These are phyloP conservation scores for Chaetomium strumarium DNA, from an alignment of 2,329 filamentous ascomycete genomes.

Conservation along the genomic window DNA sequence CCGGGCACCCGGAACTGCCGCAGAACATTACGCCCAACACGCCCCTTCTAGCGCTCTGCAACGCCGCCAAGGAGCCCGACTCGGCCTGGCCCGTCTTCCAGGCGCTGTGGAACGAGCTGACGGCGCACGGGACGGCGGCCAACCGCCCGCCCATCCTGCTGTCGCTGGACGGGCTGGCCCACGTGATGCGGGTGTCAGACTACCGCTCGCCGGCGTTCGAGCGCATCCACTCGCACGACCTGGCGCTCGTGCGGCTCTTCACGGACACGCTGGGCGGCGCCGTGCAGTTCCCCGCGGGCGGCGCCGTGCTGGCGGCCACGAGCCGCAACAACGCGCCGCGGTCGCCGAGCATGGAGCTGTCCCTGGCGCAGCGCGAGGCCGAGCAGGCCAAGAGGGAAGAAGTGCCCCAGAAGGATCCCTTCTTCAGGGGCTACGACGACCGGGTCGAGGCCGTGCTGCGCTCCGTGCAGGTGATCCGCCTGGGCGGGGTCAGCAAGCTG, in stretches of 20 bases:
- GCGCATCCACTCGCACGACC: slow-evolving; percentile 78
- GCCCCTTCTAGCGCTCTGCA: slow-evolving; percentile 62
- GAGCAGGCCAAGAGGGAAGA: slow-evolving; percentile 27
- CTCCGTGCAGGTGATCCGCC: slow-evolving; percentile 45
- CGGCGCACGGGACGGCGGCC: slow-evolving; percentile 33
- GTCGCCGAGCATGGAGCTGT: slow-evolving; percentile 62
- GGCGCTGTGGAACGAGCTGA: slow-evolving; percentile 75
- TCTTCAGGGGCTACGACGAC: slow-evolving; percentile 50
- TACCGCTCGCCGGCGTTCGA: slow-evolving; percentile 69
- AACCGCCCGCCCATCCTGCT: slow-evolving; percentile 60
- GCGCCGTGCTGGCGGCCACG: slow-evolving; percentile 69
- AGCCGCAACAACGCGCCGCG: slow-evolving; percentile 64
- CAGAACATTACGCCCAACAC: slow-evolving; percentile 51
- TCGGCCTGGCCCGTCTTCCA: slow-evolving; percentile 74
- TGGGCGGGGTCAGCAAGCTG: slow-evolving; percentile 64
- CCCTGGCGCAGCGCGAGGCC: slow-evolving; percentile 53
- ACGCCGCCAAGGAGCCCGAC: slow-evolving; percentile 68
- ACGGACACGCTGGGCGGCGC: slow-evolving; percentile 62
- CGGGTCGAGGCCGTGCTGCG: slow-evolving; percentile 49
- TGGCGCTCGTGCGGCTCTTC: slow-evolving; percentile 71
- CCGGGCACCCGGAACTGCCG: slow-evolving; percentile 39
- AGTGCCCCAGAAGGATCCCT: slow-evolving; percentile 44
- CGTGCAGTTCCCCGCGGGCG: slow-evolving; percentile 61
- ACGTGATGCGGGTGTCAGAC: slow-evolving; percentile 71
- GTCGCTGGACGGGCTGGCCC: slow-evolving; percentile 69